These are phyloP conservation scores for Melanomma pulvis-pyrius DNA, from an alignment of 495 filamentous ascomycete genomes.

Conservation along the genomic window DNA sequence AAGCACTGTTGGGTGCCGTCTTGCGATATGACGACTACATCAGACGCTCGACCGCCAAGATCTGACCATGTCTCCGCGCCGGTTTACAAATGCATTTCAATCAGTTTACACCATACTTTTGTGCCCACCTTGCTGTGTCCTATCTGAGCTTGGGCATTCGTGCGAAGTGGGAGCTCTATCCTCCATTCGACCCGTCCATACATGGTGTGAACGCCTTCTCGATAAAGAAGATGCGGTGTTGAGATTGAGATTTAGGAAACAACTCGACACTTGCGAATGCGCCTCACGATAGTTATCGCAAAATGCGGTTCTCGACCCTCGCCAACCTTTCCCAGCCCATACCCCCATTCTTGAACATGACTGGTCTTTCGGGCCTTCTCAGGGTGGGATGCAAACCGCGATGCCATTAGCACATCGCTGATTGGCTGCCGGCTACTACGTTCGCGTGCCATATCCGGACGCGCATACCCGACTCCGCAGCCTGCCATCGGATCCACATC, in stretches of 20 bases:
- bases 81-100: too few relatives aligned
- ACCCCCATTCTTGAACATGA: background rate
- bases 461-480: background rate
- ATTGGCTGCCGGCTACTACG: background rate
- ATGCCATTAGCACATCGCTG: too few relatives aligned
- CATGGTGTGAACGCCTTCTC: too few relatives aligned
- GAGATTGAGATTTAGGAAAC: background rate
- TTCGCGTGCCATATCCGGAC: background rate
- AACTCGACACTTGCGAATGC: background rate
- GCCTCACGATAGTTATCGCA: background rate
- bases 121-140: too few relatives aligned
- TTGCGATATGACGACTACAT: conserved; percentile 28
- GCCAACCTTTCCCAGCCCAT: background rate
- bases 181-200: too few relatives aligned
- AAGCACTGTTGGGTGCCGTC: conserved; percentile 39
- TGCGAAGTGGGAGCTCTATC: too few relatives aligned
- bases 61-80: background rate
- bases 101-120: too few relatives aligned
- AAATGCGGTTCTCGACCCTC: background rate
- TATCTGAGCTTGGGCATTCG: too few relatives aligned
- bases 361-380: background rate
- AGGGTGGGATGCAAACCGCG: background rate
- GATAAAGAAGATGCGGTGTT: too few relatives aligned
- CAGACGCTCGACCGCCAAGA: conserved; percentile 16
- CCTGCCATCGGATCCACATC: background rate